phyloP scores from a whole-genome alignment of 2,329 filamentous ascomycete species.

The Sarocladium oryzae region DNA sequence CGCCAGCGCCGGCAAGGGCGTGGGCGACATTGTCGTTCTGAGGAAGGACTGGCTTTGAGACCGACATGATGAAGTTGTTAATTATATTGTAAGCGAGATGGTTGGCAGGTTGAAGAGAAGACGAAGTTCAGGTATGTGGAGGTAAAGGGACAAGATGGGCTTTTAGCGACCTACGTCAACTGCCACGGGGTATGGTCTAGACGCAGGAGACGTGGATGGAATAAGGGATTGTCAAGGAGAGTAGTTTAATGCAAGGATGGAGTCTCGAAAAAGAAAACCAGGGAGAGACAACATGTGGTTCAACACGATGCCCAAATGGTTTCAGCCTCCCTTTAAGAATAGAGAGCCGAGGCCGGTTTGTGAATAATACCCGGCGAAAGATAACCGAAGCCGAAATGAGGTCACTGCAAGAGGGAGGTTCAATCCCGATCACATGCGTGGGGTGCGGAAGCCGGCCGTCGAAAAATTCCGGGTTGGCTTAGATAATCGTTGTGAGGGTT shows the following conservation, averaged over 20 bases:
- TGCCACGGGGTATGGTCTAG: not conserved
- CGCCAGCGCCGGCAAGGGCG: slow-evolving; percentile 85
- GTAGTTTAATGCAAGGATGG: not conserved
- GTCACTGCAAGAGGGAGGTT: not conserved
- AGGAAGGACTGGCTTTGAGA: slow-evolving; percentile 59
- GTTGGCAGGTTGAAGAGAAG: not conserved
- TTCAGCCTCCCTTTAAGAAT: not conserved
- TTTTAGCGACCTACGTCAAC: not conserved
- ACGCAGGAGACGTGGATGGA: not conserved
- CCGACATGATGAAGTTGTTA: slow-evolving; percentile 5
- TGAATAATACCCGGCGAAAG: not conserved
- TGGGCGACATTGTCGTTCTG: slow-evolving; percentile 97
- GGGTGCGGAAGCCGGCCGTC: not conserved
- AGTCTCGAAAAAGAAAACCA: not conserved
- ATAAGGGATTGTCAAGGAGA: not conserved
- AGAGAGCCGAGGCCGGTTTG: slow-evolving; percentile 4
- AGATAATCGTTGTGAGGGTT: no score
- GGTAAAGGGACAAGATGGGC: not conserved
- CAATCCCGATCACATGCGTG: not conserved
- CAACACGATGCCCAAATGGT: not conserved
- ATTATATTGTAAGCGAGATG: not conserved
- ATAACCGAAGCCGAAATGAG: slow-evolving; percentile 6
- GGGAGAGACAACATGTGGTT: not conserved
- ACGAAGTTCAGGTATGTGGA: not conserved
- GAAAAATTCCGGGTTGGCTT: no score